Percentiles rank a stretch among this genome's conserved stretches.
Conservation (phyloP, 768 basidiomycete genomes). For the Pisolithus sp. region DNA sequence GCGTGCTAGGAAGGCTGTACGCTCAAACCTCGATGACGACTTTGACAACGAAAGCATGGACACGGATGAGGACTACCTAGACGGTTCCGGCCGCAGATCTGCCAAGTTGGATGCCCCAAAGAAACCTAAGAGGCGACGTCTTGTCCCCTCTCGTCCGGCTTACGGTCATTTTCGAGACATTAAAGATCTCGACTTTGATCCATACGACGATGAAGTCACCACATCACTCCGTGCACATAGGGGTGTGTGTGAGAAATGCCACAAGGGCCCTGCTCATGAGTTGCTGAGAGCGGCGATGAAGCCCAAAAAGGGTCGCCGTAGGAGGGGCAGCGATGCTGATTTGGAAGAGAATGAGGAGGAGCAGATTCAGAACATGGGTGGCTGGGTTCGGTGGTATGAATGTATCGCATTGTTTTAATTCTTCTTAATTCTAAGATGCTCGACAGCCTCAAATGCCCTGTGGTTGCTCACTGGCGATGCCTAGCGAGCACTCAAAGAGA, state of each 20-base stretch:
- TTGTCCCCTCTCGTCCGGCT: constrained; percentile 37
- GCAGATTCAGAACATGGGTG: constrained; percentile 48
- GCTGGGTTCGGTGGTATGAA: constrained; percentile 79
- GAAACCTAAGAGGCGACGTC: constrained; percentile 24
- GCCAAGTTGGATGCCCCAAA: constrained; percentile 1
- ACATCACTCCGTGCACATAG: constrained; percentile 57
- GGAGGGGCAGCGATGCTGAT: constrained; percentile 48
- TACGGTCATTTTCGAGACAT: constrained; percentile 44
- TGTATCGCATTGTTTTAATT: background rate
- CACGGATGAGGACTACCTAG: constrained; percentile 26
- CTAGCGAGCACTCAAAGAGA: constrained; percentile 58
- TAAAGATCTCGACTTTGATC: constrained; percentile 34
- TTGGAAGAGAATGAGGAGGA: constrained; percentile 46
- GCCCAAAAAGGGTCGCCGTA: constrained; percentile 35
- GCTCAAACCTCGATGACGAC: constrained; percentile 30
- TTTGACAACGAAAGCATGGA: constrained; percentile 2
- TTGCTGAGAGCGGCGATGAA: constrained; percentile 35
- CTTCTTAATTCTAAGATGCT: constrained; percentile 8
- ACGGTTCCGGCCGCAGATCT: constrained; percentile 26
- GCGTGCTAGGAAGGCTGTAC: constrained; percentile 35
- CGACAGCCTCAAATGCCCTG: constrained; percentile 67
- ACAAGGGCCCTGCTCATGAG: constrained; percentile 50
- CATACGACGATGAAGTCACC: constrained; percentile 50
- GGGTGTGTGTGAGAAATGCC: constrained; percentile 66
- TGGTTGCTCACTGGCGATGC: constrained; percentile 73